Conservation (phyloP, 352 stramenopile genomes). For the Phytophthora ohioensis region DNA sequence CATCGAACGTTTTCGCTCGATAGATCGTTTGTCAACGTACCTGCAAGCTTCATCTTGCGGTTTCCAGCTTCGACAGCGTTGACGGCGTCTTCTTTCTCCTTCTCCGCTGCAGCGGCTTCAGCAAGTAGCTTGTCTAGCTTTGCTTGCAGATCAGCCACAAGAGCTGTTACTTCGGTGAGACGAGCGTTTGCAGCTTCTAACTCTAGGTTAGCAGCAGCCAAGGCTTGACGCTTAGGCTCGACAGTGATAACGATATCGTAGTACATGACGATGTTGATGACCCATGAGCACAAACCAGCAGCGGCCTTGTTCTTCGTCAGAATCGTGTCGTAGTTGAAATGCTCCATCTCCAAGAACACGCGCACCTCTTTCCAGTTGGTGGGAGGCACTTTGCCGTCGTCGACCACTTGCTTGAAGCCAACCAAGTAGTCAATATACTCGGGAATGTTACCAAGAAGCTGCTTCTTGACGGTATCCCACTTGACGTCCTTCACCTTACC, state of each 20-base stretch:
- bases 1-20: slow-evolving; percentile 96
- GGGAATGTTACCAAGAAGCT: slow-evolving; percentile 94
- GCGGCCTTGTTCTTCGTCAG: slow-evolving; percentile 95
- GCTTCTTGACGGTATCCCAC: slow-evolving; percentile 96
- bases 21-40: slow-evolving; percentile 94
- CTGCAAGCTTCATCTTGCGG: slow-evolving; percentile 95
- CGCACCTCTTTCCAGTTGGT: slow-evolving; percentile 96
- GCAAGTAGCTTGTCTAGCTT: slow-evolving; percentile 94
- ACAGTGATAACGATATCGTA: slow-evolving; percentile 97
- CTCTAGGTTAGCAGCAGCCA: slow-evolving; percentile 92
- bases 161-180: slow-evolving; percentile 86
- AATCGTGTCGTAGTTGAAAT: slow-evolving; percentile 97
- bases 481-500: slow-evolving; percentile 96
- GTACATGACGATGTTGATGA: slow-evolving; percentile 98
- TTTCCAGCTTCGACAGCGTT: slow-evolving; percentile 93
- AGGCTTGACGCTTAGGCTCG: slow-evolving; percentile 93
- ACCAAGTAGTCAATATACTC: slow-evolving; percentile 97
- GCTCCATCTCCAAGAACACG: slow-evolving; percentile 93
- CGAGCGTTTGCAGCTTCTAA: slow-evolving; percentile 92
- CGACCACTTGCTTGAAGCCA: slow-evolving; percentile 94
- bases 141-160: slow-evolving; percentile 93
- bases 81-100: slow-evolving; percentile 94
- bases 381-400: slow-evolving; percentile 92
- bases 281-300: slow-evolving; percentile 94
- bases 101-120: slow-evolving; percentile 91